Conservation (phyloP, 2,329 filamentous ascomycete genomes). For the Bisporella sp. region DNA sequence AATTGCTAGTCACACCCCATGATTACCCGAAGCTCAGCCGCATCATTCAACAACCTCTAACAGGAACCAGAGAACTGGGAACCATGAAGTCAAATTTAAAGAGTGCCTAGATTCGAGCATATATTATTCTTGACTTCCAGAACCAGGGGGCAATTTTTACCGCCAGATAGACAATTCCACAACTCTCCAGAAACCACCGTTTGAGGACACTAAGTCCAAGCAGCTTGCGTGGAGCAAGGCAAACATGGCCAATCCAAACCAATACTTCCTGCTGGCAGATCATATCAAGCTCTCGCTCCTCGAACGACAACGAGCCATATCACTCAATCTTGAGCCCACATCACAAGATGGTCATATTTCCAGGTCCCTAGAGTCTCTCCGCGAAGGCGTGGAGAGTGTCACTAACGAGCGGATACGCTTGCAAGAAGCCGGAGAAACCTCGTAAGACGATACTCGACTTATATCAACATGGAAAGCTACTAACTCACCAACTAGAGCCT, state of each 20-base stretch:
- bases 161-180: too few species aligned
- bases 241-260: conserved; percentile 54
- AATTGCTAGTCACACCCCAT: too few species aligned
- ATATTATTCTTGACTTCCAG: too few species aligned
- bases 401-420: conserved; percentile 58
- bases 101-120: neutral
- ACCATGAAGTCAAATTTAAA: too few species aligned
- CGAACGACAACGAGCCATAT: conserved; percentile 81
- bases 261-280: conserved; percentile 89
- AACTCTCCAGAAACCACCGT: too few species aligned
- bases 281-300: conserved; percentile 95
- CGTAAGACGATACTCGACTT: conserved; percentile 37
- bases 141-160: too few species aligned
- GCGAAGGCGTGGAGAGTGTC: conserved; percentile 68
- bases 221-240: neutral
- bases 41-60: too few species aligned
- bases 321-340: conserved; percentile 62
- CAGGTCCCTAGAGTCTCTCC: conserved; percentile 78
- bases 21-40: too few species aligned
- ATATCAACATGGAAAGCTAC: neutral
- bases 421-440: conserved; percentile 55
- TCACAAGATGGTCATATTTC: conserved; percentile 85
- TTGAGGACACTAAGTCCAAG: too few species aligned
- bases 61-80: neutral
- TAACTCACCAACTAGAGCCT: conserved; percentile 20